Evolutionary conservation across 352 stramenopile genomes (phyloP).

Genomic region (Phytophthora constricta): DNA sequence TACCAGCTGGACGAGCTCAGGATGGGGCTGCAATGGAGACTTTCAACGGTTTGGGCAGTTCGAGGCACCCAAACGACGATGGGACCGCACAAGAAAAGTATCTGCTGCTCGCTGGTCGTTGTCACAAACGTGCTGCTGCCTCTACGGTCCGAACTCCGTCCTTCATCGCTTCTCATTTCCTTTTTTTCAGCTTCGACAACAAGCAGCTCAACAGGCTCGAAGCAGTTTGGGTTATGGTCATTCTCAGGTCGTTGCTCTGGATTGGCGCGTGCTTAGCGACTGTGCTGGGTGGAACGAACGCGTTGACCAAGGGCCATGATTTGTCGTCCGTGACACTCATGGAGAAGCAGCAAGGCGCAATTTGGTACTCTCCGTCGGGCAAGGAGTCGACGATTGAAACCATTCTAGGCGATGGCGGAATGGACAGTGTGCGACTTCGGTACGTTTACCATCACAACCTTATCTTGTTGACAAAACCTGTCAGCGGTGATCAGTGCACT

Average conservation of each 20-base stretch:
- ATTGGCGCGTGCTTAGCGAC: conserved; percentile 2
- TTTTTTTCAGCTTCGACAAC: background rate
- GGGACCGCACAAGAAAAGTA: too few relatives aligned
- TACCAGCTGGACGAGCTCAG: conserved; percentile 17
- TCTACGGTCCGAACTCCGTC: too few relatives aligned
- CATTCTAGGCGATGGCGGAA: conserved; percentile 35
- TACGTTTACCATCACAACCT: conserved; percentile 1
- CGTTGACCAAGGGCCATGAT: conserved; percentile 39
- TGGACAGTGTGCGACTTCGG: conserved; percentile 44
- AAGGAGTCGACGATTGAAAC: conserved; percentile 31
- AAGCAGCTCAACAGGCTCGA: background rate
- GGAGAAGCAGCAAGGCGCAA: conserved; percentile 31
- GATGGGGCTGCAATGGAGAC: conserved; percentile 6
- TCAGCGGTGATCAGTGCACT: too few relatives aligned
- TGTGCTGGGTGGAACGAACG: conserved; percentile 11
- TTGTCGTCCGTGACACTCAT: conserved; percentile 35
- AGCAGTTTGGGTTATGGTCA: conserved; percentile 21
- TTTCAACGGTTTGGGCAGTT: conserved; percentile 5
- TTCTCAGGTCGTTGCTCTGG: conserved; percentile 6
- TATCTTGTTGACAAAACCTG: too few relatives aligned
- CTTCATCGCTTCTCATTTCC: background rate
- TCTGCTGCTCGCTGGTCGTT: conserved; percentile 14
- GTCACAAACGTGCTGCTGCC: too few relatives aligned
- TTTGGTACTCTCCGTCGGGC: conserved; percentile 29
- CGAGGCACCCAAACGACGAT: conserved; percentile 2